Conservation (phyloP, 805 yeast species). For the Pichia gijzeniarum region DNA sequence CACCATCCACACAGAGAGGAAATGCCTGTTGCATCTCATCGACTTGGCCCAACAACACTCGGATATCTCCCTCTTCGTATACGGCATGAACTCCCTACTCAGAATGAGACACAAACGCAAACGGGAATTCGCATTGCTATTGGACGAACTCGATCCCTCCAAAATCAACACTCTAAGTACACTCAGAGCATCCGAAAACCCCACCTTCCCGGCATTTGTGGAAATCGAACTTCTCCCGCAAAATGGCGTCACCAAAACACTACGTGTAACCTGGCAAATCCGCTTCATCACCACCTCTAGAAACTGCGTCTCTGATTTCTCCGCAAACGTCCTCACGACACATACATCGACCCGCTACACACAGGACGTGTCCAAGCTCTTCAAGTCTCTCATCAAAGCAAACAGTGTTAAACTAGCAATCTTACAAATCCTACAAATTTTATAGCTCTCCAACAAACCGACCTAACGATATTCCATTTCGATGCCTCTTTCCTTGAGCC, state of each 20-base stretch:
- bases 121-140: neutral
- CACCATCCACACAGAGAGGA: no score
- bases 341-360: no score
- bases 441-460: neutral
- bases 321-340: conserved; percentile 8
- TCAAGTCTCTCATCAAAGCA: conserved; percentile 4
- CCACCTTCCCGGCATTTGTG: conserved; percentile 3
- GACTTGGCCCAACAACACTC: no score
- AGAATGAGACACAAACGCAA: conserved; percentile 9
- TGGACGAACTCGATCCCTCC: neutral
- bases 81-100: conserved; percentile 6
- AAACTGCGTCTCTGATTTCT: conserved; percentile 8
- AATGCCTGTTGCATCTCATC: no score
- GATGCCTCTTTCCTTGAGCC: conserved; percentile 55
- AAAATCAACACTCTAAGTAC: no score
- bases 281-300: neutral
- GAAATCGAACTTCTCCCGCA: neutral
- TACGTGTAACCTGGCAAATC: conserved; percentile 3
- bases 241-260: neutral
- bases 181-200: no score
- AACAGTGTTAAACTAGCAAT: conserved; percentile 7
- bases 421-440: conserved; percentile 5
- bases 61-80: conserved; percentile 5
- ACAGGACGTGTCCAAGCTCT: conserved; percentile 9
- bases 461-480: conserved; percentile 56